Percentiles rank a stretch among this genome's conserved stretches.
These are phyloP conservation scores for Diaporthe sp. DNA, from an alignment of 2,329 filamentous ascomycete genomes.

Conservation along the genomic window DNA sequence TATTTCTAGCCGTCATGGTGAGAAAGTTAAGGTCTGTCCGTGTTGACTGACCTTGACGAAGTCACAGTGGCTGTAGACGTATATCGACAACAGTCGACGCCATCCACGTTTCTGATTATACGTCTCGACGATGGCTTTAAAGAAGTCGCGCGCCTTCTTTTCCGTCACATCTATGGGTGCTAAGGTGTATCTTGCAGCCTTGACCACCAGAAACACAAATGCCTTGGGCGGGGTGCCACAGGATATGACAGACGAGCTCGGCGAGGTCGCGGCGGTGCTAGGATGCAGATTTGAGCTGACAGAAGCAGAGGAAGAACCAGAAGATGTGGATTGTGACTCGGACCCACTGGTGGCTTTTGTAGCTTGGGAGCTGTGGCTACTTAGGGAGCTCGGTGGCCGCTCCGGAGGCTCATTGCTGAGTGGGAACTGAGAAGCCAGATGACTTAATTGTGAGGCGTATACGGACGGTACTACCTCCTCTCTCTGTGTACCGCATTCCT, in stretches of 20 bases:
- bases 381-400: slow-evolving; percentile 1
- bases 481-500: not conserved
- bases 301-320: not conserved
- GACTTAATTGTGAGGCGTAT: not conserved
- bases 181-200: not conserved
- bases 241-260: not conserved
- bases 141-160: slow-evolving; percentile 16
- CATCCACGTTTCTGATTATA: slow-evolving; percentile 20
- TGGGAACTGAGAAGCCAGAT: not conserved
- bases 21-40: no score
- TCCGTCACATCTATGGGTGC: not conserved
- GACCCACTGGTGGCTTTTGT: not conserved
- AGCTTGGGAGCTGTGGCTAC: not conserved
- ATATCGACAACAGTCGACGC: slow-evolving; percentile 23
- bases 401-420: not conserved
- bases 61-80: slow-evolving; percentile 27
- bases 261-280: not conserved
- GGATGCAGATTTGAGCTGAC: not conserved
- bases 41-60: slow-evolving; percentile 16
- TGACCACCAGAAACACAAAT: slow-evolving; percentile 18
- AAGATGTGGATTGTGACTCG: not conserved
- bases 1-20: not conserved
- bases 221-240: not conserved
- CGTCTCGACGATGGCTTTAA: not conserved
- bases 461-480: not conserved